Evolutionary conservation across 352 stramenopile genomes (phyloP), one percentile per base, ranked within the genome.

Genomic region (Globisporangium viniferum): DNA sequence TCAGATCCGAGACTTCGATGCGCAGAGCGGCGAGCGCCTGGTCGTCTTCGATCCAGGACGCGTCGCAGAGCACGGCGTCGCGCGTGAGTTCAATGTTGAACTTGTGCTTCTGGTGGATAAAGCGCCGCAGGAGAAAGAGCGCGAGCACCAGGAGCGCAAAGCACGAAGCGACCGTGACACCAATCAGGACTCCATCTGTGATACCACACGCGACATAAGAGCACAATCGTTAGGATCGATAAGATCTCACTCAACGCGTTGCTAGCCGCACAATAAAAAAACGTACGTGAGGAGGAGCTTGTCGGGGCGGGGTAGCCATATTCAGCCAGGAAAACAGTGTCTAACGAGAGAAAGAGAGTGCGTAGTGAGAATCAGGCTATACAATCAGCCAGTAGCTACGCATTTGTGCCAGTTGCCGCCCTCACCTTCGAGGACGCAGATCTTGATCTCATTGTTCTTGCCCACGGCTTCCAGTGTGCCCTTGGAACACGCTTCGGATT

Each of bases 21-120:
- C 67, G 70, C 53, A 73, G 20, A 5, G 67, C 57, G 15, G 70
- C 70, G 22, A 76, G n/a, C 22, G n/a, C 59, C 24, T 64, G 31
- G 41, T 71, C 68, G 9, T 73, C 62, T 18, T 68, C 67, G 53
- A 71, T 63, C 69, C 69, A 72, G 46, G 60, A 59, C 18, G 60
- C 66, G 15, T 70, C 60, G 22, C 59, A 67, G 35, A 72, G 54
- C 27, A 75, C 59, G 24, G 46, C 60, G 33, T 72, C 59, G 18
- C 68, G 69, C 54, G 67, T 64, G 53, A 75, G 69, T n/a, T 72
- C 44, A 31, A 72, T 68, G 46, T 75, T 75, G 20, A 75, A 41
- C 18, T 51, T 33, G 15, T 71, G 59, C 35, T 67, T 67, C 35
- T 66, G 66, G 8, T 53, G 69, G 10, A 72, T 29, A 41, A 75